Evolutionary conservation across 768 basidiomycete genomes (phyloP).

Genomic region (Tubosaeta brunneosetosa): DNA sequence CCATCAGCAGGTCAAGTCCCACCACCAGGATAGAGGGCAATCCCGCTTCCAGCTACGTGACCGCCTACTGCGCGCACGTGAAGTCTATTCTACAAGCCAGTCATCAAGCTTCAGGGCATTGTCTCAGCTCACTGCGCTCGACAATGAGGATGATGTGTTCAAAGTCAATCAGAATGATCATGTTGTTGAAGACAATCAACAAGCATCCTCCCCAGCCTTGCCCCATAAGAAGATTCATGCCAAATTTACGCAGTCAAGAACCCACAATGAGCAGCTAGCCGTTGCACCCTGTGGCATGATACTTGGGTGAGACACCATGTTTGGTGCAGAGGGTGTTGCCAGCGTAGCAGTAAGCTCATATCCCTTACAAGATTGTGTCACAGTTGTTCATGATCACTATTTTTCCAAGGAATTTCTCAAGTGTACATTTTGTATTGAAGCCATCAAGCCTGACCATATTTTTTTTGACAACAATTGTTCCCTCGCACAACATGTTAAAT

Average conservation of each 20-base stretch:
- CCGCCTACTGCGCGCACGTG: neutral
- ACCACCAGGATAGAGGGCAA: neutral
- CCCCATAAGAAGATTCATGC: neutral
- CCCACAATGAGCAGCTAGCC: constrained; percentile 2
- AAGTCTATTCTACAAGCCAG: neutral
- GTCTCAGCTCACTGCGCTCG: neutral
- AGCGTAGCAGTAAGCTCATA: neutral
- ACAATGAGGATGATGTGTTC: neutral
- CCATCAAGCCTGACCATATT: neutral
- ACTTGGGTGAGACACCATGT: neutral
- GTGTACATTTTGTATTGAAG: neutral
- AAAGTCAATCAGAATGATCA: neutral
- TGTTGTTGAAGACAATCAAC: neutral
- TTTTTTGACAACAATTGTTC: constrained; percentile 11
- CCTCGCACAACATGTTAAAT: constrained; percentile 1
- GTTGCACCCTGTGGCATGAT: constrained; percentile 5
- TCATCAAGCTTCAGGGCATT: neutral
- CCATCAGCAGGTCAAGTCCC: neutral
- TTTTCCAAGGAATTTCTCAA: constrained; percentile 12
- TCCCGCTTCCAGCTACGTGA: constrained; percentile 5
- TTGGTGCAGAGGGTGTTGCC: constrained; percentile 1
- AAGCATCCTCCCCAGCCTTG: too few relatives aligned
- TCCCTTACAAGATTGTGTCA: too few relatives aligned
- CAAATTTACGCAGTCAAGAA: neutral
- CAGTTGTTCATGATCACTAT: too few relatives aligned